A percentile compares a stretch with the other conserved stretches of the same genome.
Conservation (phyloP, 305 asterid genomes). For the Fraxinus platypoda region DNA sequence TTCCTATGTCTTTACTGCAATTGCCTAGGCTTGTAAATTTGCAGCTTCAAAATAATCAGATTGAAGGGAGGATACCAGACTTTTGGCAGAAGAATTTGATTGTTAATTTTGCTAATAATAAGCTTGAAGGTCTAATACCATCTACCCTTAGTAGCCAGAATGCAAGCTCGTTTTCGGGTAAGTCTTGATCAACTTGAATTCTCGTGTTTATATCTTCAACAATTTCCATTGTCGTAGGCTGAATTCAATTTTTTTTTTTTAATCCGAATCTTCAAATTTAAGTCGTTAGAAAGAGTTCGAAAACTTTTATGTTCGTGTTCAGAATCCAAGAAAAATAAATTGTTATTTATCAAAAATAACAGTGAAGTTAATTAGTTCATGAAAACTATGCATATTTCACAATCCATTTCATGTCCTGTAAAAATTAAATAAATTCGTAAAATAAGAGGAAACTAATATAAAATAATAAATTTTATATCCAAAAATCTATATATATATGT, state of each 20-base stretch:
- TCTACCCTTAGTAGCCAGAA: slow-evolving; percentile 32
- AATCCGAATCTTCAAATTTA: background rate
- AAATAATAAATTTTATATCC: background rate
- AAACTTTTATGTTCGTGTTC: background rate
- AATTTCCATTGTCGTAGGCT: background rate
- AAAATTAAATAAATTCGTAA: background rate
- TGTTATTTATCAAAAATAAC: background rate
- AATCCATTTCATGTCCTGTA: background rate
- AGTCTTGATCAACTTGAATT: slow-evolving; percentile 1
- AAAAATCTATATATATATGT: background rate
- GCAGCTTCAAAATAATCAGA: slow-evolving; percentile 54
- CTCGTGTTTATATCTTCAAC: background rate
- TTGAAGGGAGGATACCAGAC: slow-evolving; percentile 59
- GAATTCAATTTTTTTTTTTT: background rate
- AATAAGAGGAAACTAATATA: background rate
- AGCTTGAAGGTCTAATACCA: slow-evolving; percentile 59
- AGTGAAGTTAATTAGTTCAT: background rate
- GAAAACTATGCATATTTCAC: background rate
- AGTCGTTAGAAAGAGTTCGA: background rate
- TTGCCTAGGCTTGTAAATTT: slow-evolving; percentile 43
- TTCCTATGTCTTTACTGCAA: slow-evolving; percentile 53
- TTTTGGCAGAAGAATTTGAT: slow-evolving; percentile 47
- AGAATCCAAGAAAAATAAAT: background rate
- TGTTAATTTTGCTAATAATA: slow-evolving; percentile 50
- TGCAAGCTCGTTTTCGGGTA: slow-evolving; percentile 52